Conservation (phyloP, 1,139 yeast genomes). For the Diutina neorugosa region DNA sequence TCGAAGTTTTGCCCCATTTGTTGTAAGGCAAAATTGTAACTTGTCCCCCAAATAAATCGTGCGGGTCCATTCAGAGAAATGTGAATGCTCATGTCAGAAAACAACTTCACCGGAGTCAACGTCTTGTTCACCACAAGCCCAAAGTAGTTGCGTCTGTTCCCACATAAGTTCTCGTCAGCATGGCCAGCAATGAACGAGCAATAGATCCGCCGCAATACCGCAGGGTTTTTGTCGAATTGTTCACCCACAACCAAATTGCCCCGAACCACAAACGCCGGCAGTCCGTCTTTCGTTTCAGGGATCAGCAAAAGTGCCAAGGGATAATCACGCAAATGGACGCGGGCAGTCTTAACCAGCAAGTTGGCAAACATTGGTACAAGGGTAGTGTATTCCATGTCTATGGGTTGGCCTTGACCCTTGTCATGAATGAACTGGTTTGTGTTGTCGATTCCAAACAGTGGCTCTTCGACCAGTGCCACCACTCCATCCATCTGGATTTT, state of each 20-base stretch:
- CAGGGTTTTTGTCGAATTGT: conserved; percentile 16
- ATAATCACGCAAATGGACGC: conserved; percentile 53
- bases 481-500: conserved; percentile 43
- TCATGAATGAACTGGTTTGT: conserved; percentile 51
- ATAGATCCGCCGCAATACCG: background rate
- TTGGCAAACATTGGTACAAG: conserved; percentile 50
- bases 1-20: conserved; percentile 73
- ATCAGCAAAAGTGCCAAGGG: conserved; percentile 48
- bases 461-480: conserved; percentile 40
- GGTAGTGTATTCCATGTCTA: conserved; percentile 53
- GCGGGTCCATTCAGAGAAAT: conserved; percentile 50
- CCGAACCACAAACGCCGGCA: conserved; percentile 20
- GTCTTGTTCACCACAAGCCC: conserved; percentile 59
- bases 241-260: conserved; percentile 42
- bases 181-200: conserved; percentile 2
- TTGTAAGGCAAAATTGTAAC: conserved; percentile 75
- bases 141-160: background rate
- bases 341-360: conserved; percentile 35
- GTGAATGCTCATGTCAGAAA: conserved; percentile 44
- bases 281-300: conserved; percentile 14
- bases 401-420: conserved; percentile 77
- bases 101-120: conserved; percentile 63
- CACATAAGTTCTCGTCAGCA: background rate
- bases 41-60: conserved; percentile 75
- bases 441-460: conserved; percentile 40